Evolutionary conservation across 768 basidiomycete species (phyloP).

Genomic region (Termitomyces sp.): DNA sequence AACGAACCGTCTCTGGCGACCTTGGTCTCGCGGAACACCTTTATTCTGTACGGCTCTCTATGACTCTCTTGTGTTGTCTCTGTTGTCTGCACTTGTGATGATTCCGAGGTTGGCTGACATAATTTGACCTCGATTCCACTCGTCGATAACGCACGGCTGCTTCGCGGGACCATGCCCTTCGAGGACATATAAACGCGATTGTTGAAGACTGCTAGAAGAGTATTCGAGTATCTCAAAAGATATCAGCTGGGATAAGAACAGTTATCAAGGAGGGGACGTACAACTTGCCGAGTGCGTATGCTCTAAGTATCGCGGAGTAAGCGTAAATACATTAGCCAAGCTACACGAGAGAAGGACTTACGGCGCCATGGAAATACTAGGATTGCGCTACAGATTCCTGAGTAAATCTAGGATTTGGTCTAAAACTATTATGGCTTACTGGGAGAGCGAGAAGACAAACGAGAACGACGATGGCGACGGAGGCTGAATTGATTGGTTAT

Average conservation of each 20-base stretch:
- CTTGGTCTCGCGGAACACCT: conserved; percentile 6
- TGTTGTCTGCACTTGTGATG: background rate
- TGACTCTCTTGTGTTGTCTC: background rate
- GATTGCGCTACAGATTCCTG: conserved; percentile 1
- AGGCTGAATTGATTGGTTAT: background rate
- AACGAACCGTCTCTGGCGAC: background rate
- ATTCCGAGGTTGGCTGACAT: background rate
- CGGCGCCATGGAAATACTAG: conserved; percentile 12
- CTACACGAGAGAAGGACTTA: background rate
- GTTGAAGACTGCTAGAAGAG: conserved; percentile 11
- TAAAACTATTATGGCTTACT: background rate
- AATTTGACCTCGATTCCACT: conserved; percentile 4
- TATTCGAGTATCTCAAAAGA: conserved; percentile 8
- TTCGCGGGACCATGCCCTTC: conserved; percentile 1
- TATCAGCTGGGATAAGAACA: background rate
- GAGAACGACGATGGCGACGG: conserved; percentile 7
- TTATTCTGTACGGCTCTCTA: background rate
- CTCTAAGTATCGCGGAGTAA: background rate
- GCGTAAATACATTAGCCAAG: no score
- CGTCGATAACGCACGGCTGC: background rate
- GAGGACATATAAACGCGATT: conserved; percentile 11
- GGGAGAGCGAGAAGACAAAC: conserved; percentile 12
- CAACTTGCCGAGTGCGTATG: conserved; percentile 12
- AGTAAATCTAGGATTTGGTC: background rate
- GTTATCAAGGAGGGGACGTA: background rate